Evolutionary conservation across 768 basidiomycete genomes (phyloP), one percentile per base, ranked within the genome.

Genomic region (Suillus brevipes): DNA sequence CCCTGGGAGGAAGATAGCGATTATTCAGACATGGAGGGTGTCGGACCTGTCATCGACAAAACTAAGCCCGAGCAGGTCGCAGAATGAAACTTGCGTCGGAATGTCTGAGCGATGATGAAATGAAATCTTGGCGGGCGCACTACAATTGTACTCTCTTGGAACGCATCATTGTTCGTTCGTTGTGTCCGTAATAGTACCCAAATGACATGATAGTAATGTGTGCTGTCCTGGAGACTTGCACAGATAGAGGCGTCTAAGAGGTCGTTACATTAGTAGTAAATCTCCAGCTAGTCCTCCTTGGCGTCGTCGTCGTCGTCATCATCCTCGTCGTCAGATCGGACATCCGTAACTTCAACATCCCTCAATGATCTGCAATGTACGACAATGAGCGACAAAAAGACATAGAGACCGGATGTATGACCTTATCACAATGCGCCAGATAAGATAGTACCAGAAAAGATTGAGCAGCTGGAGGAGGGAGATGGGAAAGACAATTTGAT

Each of bases 371-470:
- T 94, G 65, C n/a, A 18, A 50, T 45, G 20, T 14, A 50, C 14
- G 2, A 61, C 18, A 59, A 56, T 75, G 37, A 72, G 63, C 49
- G 50, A 45, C n/a, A 23, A 65, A 38, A 23, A 60, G 59, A 23
- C 42, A 50, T 5, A 34, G 63, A 18, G 20, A 14, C 2, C 31
- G 36, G 18, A n/a, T 37, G 52, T 79, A 88, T 52, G 67, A 94
- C 93, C 91, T 84, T 58, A 83, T 76, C 18, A 90, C 80, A 60
- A 97, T 90, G 62, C 94, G 87, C 74, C 85, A 77, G 75, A 98
- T 95, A 34, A 95, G 81, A 78, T 82, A 87, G 75, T 92, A 97
- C 96, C 96, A 98, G 82, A 97, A 97, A 31, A 97, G 65, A 73
- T 98, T 98, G 70, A 99, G 82, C 47, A 86, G 69, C 74, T 95